These are phyloP conservation scores for Beauveria australis DNA, from an alignment of 2,329 filamentous ascomycete species.

Conservation along the genomic window DNA sequence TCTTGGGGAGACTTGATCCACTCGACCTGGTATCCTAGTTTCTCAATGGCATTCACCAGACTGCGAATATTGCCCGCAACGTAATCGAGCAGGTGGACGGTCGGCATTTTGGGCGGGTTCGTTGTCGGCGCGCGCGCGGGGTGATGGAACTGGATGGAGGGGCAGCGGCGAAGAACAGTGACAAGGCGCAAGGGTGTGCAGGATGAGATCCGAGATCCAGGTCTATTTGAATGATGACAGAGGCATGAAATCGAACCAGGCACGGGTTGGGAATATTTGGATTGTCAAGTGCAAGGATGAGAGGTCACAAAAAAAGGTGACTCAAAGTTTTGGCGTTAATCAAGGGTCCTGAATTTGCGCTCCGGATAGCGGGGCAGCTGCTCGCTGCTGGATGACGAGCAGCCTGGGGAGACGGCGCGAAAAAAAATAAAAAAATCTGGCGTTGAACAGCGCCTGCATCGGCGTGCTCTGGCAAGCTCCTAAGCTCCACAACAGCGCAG, in stretches of 20 bases:
- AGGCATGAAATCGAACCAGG: neutral
- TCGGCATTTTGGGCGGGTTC: slow-evolving; percentile 51
- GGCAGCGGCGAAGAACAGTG: neutral
- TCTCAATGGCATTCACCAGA: slow-evolving; percentile 95
- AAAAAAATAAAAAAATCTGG: slow-evolving; percentile 4
- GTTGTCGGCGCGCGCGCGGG: neutral
- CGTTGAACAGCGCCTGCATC: neutral
- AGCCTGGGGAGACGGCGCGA: neutral
- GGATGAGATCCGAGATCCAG: neutral
- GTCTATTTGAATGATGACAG: neutral
- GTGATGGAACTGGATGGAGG: slow-evolving; percentile 3
- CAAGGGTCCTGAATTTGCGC: slow-evolving; percentile 10
- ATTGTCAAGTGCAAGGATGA: slow-evolving; percentile 2
- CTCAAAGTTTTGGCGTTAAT: neutral
- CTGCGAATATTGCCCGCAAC: slow-evolving; percentile 95
- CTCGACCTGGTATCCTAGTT: slow-evolving; percentile 84
- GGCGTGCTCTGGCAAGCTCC: slow-evolving; percentile 2
- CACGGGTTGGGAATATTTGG: neutral
- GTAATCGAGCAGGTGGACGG: slow-evolving; percentile 74
- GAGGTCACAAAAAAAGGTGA: neutral
- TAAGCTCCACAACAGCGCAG: neutral
- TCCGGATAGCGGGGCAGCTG: slow-evolving; percentile 19
- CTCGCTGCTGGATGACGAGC: neutral
- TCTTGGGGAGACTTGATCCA: slow-evolving; percentile 85
- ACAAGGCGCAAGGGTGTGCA: neutral